These are phyloP conservation scores for Geotrichum reessii DNA, from an alignment of 1,139 yeast genomes.

Conservation along the genomic window DNA sequence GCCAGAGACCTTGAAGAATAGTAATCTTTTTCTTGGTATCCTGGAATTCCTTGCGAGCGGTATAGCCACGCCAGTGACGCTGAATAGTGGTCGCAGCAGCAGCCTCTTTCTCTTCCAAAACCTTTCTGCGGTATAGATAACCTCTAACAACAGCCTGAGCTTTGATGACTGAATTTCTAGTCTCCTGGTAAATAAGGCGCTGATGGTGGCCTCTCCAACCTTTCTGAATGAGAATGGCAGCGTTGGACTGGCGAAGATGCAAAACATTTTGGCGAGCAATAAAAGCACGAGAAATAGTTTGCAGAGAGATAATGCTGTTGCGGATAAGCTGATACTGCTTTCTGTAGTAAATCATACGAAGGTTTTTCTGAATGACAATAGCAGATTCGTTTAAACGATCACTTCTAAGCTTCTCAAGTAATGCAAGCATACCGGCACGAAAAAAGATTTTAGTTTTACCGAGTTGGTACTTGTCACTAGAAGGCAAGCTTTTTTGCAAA, in stretches of 20 bases:
- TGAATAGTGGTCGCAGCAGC: slow-evolving; percentile 69
- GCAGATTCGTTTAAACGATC: slow-evolving; percentile 76
- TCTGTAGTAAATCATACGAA: slow-evolving; percentile 63
- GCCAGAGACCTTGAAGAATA: slow-evolving; percentile 67
- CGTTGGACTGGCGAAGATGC: slow-evolving; percentile 52
- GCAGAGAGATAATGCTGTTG: slow-evolving; percentile 51
- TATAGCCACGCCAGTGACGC: slow-evolving; percentile 55
- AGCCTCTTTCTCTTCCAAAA: slow-evolving; percentile 46
- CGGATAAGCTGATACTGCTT: slow-evolving; percentile 53
- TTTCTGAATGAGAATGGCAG: slow-evolving; percentile 73
- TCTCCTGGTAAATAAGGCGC: slow-evolving; percentile 44
- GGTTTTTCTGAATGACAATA: slow-evolving; percentile 76
- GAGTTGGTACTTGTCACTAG: slow-evolving; percentile 67
- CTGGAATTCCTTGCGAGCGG: slow-evolving; percentile 45
- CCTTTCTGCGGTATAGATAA: slow-evolving; percentile 48
- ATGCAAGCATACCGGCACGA: slow-evolving; percentile 90
- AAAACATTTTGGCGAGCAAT: slow-evolving; percentile 54
- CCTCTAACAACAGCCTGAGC: slow-evolving; percentile 73
- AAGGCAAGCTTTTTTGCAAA: slow-evolving; percentile 56
- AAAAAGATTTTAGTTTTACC: slow-evolving; percentile 82
- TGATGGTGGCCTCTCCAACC: slow-evolving; percentile 59
- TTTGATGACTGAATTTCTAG: slow-evolving; percentile 48
- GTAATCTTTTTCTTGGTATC: slow-evolving; percentile 51
- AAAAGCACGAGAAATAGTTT: slow-evolving; percentile 59
- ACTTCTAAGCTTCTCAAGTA: slow-evolving; percentile 75